A percentile compares a stretch with the other conserved stretches of the same genome.
phyloP scores from a whole-genome alignment of 805 yeast species.

The Yarrowia porcina region DNA sequence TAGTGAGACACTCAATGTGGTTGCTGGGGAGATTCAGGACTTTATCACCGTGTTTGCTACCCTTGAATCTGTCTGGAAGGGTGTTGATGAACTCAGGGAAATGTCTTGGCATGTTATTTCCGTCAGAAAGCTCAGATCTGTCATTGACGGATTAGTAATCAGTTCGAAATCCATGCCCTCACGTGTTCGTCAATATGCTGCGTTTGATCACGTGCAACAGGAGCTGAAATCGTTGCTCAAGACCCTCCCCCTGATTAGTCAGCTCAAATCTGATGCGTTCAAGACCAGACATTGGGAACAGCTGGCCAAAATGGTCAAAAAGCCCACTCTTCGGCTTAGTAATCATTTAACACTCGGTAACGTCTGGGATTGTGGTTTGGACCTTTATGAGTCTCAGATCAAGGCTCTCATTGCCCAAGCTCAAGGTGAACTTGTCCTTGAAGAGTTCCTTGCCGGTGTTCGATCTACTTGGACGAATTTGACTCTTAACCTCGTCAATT shows the following conservation, averaged over 20 bases:
- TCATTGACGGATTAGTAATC: slow-evolving; percentile 51
- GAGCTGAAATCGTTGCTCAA: slow-evolving; percentile 44
- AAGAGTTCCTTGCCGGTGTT: slow-evolving; percentile 52
- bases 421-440: slow-evolving; percentile 65
- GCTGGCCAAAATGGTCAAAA: slow-evolving; percentile 42
- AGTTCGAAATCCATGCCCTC: slow-evolving; percentile 53
- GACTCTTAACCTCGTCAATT: slow-evolving; percentile 53
- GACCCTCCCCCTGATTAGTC: slow-evolving; percentile 42
- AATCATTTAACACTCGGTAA: slow-evolving; percentile 49
- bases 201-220: slow-evolving; percentile 58
- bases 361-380: slow-evolving; percentile 57
- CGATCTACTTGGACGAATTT: slow-evolving; percentile 54
- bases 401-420: slow-evolving; percentile 58
- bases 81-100: slow-evolving; percentile 44
- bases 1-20: slow-evolving; percentile 30
- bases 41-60: slow-evolving; percentile 63
- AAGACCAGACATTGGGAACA: slow-evolving; percentile 65
- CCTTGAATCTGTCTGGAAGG: slow-evolving; percentile 50
- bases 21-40: slow-evolving; percentile 50
- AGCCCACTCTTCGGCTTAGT: slow-evolving; percentile 1
- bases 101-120: slow-evolving; percentile 51
- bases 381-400: slow-evolving; percentile 46
- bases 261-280: slow-evolving; percentile 55
- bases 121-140: slow-evolving; percentile 45
- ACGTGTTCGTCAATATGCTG: slow-evolving; percentile 61